Evolutionary conservation across 768 basidiomycete species (phyloP).

Genomic region (Hydnomerulius pinastri): DNA sequence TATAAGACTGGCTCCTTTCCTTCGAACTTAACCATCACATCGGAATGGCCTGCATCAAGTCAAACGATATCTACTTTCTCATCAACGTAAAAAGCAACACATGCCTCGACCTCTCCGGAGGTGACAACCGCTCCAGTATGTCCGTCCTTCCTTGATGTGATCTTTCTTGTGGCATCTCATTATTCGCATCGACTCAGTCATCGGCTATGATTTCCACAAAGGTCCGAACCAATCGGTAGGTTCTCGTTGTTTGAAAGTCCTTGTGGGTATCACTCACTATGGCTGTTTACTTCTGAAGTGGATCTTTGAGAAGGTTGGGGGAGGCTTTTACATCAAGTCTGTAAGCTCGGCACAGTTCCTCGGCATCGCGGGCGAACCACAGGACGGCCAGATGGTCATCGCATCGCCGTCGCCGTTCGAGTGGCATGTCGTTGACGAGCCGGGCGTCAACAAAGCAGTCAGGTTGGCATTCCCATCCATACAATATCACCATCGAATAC

Average conservation of each 20-base stretch:
- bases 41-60: constrained; percentile 29
- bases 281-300: constrained; percentile 38
- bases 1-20: not conserved
- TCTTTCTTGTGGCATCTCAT: not conserved
- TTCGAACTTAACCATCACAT: not conserved
- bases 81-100: constrained; percentile 54
- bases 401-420: constrained; percentile 36
- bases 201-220: constrained; percentile 45
- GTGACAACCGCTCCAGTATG: constrained; percentile 49
- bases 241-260: not conserved
- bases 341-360: constrained; percentile 44
- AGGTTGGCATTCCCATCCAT: constrained; percentile 38
- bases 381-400: constrained; percentile 44
- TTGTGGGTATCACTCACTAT: not conserved
- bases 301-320: constrained; percentile 35
- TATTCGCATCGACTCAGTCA: constrained; percentile 37
- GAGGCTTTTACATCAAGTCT: constrained; percentile 46
- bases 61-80: constrained; percentile 45
- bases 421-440: constrained; percentile 56
- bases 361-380: constrained; percentile 26
- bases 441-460: constrained; percentile 35
- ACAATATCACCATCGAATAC: not conserved
- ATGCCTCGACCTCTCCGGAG: constrained; percentile 56
- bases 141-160: not conserved
- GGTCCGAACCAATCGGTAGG: constrained; percentile 53